Base-by-base conservation (phyloP, 345 rosid genomes). In the Populus nigra region DNA sequence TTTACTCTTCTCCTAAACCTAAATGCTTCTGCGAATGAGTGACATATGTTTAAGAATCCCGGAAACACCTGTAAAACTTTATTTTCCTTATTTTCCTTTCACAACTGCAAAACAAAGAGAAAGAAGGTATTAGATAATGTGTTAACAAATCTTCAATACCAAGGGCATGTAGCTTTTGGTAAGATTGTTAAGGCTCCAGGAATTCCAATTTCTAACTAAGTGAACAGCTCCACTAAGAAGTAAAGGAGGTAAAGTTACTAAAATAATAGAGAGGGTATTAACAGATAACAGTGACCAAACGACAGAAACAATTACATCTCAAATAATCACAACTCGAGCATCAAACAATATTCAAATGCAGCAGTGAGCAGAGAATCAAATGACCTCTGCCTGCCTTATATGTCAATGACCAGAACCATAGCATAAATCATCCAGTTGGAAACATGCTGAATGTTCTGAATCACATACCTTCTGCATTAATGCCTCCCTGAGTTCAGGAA, bases 401-500 rank as follows among this genome's bases (percentile, higher is more conserved):
- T 49, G 67, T 69, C 22, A 68, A 62, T 22, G 25, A 47, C 27
- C 66, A 77, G 36, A 71, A 77, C 65, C 38, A 49, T 3, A 63
- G 47, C 18, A 62, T 65, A 11, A 65, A 77, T 62, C 25, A 68
- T 57, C 29, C 62, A 74, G 57, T 27, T 53, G n/a, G 23, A 71
- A 49, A 71, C 53, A 47, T 13, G 45, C 20, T 57, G 17, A 63
- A 57, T 8, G 63, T 45, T 29, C n/a, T 6, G 22, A 66, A 66
- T 36, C 41, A 13, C 8, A 8, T 86, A 91, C 98, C 96, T 96
- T 96, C 29, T 57, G 79, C 18, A 50, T 77, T 83, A 96, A 84
- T 73, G 97, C 98, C 25, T 71, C 85, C 75, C 97, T 82, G 41
- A 93, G 90, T 79, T 87, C 91, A n/a, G 93, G 91, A 73, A 93